Evolutionary conservation across 2,329 filamentous ascomycete genomes (phyloP).

Genomic region (Exophiala alcalophila): DNA sequence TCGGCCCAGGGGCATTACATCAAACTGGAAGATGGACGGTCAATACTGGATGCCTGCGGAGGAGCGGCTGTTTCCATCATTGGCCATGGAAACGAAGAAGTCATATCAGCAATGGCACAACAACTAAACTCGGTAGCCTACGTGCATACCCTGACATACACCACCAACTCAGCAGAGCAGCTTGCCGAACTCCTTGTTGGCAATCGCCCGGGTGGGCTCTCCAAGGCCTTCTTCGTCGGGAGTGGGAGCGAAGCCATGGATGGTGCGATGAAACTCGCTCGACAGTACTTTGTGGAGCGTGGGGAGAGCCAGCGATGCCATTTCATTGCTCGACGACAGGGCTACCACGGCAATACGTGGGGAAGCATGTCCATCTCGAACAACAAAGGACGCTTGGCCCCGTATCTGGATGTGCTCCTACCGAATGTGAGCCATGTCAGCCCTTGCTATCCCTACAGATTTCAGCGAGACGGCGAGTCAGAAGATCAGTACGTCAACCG

Average conservation of each 20-base stretch:
- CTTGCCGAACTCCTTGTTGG: slow-evolving; percentile 49
- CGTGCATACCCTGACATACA: slow-evolving; percentile 58
- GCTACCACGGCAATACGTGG: slow-evolving; percentile 69
- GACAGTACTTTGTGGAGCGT: slow-evolving; percentile 64
- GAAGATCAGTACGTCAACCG: slow-evolving; percentile 59
- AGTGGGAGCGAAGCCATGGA: slow-evolving; percentile 62
- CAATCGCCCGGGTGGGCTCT: slow-evolving; percentile 49
- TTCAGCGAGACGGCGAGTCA: slow-evolving; percentile 51
- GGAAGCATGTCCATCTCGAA: slow-evolving; percentile 65
- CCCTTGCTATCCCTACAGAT: slow-evolving; percentile 65
- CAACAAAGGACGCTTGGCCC: slow-evolving; percentile 57
- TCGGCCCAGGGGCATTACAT: too few species aligned
- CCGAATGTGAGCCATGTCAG: slow-evolving; percentile 60
- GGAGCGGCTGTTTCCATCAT: slow-evolving; percentile 69
- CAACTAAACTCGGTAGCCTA: slow-evolving; percentile 55
- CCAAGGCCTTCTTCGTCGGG: slow-evolving; percentile 54
- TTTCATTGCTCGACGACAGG: slow-evolving; percentile 63
- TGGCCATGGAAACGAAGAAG: slow-evolving; percentile 47
- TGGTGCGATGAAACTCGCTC: slow-evolving; percentile 63
- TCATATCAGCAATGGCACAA: slow-evolving; percentile 56
- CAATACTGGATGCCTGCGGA: slow-evolving; percentile 67
- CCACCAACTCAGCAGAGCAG: slow-evolving; percentile 52
- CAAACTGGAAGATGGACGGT: too few species aligned
- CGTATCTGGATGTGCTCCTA: slow-evolving; percentile 60
- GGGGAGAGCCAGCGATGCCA: slow-evolving; percentile 50